A percentile compares a stretch with the other conserved stretches of the same genome.
Conservation (phyloP, 805 yeast genomes). For the Naumovozyma castellii region DNA sequence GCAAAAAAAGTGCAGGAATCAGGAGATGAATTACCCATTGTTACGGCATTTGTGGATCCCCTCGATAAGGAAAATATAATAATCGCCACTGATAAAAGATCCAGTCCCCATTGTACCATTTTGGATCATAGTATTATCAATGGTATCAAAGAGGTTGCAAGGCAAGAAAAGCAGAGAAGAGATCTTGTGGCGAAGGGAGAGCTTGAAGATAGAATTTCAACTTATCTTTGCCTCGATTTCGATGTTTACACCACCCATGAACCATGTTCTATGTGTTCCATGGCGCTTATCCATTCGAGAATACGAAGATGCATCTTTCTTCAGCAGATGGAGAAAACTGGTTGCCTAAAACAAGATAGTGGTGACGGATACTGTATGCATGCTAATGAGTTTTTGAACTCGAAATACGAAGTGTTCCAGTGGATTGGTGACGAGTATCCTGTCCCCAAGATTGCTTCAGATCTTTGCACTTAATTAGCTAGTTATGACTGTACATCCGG, state of each 20-base stretch:
- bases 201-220: constrained; percentile 7
- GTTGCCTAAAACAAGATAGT: constrained; percentile 45
- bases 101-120: constrained; percentile 33
- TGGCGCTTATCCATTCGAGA: constrained; percentile 92
- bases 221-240: constrained; percentile 65
- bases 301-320: constrained; percentile 59
- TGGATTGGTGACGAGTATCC: constrained; percentile 42
- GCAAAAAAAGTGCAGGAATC: constrained; percentile 21
- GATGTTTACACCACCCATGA: constrained; percentile 87
- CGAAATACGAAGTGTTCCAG: constrained; percentile 77
- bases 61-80: constrained; percentile 31
- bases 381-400: constrained; percentile 63
- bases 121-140: constrained; percentile 67
- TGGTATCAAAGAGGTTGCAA: constrained; percentile 59
- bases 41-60: constrained; percentile 59
- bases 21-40: constrained; percentile 36
- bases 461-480: background rate
- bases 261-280: constrained; percentile 93
- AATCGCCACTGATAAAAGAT: constrained; percentile 34
- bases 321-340: constrained; percentile 39
- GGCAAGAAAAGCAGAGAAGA: constrained; percentile 37
- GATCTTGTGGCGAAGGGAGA: background rate
- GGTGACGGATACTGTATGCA: constrained; percentile 71
- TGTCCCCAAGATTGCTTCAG: constrained; percentile 3
- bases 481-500: too few relatives aligned